phyloP scores from a whole-genome alignment of 2,329 filamentous ascomycete genomes.

The Cladosporium cucumerinum region DNA sequence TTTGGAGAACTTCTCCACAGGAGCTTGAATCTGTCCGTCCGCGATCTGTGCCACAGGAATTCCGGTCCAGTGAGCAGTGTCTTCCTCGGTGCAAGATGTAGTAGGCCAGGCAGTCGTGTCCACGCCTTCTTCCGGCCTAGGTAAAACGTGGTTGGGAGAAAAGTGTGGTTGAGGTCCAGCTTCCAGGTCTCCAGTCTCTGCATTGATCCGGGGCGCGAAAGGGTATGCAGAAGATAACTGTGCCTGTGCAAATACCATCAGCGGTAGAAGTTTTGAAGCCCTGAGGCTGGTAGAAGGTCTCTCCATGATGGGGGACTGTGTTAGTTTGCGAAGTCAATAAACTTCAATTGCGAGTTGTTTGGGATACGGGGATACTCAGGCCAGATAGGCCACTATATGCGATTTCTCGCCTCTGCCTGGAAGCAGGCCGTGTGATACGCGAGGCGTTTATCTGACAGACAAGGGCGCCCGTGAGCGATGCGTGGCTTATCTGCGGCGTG shows the following conservation, averaged over 20 bases:
- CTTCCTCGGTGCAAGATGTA: not conserved
- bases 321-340: constrained; percentile 24
- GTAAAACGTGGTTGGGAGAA: constrained; percentile 9
- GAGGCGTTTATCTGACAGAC: constrained; percentile 16
- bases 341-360: constrained; percentile 19
- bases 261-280: constrained; percentile 25
- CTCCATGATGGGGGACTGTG: constrained; percentile 21
- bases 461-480: constrained; percentile 12
- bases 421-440: constrained; percentile 13
- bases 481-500: constrained; percentile 11
- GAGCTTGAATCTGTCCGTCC: constrained; percentile 24
- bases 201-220: constrained; percentile 16
- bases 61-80: not conserved
- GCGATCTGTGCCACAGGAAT: constrained; percentile 18
- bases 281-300: constrained; percentile 17
- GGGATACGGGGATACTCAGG: constrained; percentile 20
- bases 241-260: constrained; percentile 29
- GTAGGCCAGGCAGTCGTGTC: constrained; percentile 13
- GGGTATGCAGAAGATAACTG: constrained; percentile 26
- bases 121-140: constrained; percentile 3
- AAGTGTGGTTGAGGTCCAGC: constrained; percentile 9
- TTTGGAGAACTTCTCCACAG: not conserved
- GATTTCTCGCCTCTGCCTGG: not conserved
- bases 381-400: constrained; percentile 8
- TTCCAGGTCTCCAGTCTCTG: constrained; percentile 12